Conservation (phyloP, 1,139 yeast species). For the Hemisphaericaspora lyxosophila region DNA sequence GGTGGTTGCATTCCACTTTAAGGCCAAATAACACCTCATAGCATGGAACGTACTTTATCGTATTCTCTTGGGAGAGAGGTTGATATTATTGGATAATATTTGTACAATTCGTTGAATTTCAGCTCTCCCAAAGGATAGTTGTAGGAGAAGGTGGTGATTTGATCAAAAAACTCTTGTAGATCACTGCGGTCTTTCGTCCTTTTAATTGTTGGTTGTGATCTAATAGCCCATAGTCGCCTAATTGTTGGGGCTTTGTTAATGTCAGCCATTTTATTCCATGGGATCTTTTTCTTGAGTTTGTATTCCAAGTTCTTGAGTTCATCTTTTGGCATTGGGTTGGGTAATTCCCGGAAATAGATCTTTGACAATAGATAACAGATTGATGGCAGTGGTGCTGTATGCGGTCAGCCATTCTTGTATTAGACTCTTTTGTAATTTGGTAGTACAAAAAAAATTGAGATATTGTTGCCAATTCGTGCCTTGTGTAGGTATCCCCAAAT, state of each 20-base stretch:
- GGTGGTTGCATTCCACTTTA: too few species aligned
- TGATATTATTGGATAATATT: too few species aligned
- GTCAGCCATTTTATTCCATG: neutral
- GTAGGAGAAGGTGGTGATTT: too few species aligned
- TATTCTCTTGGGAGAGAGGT: too few species aligned
- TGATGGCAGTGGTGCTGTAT: neutral
- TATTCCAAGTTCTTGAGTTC: neutral
- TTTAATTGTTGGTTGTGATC: neutral
- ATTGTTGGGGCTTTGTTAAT: neutral
- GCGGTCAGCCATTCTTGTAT: neutral
- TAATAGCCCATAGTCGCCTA: conserved; percentile 1
- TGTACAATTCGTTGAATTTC: too few species aligned
- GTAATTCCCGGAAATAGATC: neutral
- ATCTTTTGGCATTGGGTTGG: neutral
- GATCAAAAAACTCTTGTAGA: neutral
- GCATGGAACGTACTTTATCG: too few species aligned
- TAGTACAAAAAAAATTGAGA: neutral
- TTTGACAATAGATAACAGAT: neutral
- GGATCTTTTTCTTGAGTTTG: neutral
- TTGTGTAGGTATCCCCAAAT: neutral
- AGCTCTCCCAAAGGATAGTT: too few species aligned
- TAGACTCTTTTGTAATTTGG: neutral
- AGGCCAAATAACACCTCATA: too few species aligned
- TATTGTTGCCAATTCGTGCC: conserved; percentile 1
- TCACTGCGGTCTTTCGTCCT: neutral